These are phyloP conservation scores for Sanghuangporus baumii DNA, from an alignment of 1,284 basidiomycete genomes.

Conservation along the genomic window DNA sequence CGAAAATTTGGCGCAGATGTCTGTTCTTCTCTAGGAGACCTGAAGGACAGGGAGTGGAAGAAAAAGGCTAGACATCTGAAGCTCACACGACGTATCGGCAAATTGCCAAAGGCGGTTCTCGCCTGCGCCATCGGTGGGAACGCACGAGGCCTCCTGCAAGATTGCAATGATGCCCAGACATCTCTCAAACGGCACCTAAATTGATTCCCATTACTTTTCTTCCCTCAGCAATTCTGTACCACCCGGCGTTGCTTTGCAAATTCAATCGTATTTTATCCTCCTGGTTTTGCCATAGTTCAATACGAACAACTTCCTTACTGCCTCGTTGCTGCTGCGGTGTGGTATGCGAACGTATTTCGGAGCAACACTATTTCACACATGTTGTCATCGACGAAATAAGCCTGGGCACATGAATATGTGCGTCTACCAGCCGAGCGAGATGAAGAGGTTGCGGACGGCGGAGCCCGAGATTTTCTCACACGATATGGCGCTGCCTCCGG, in stretches of 20 bases:
- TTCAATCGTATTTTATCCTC: background rate
- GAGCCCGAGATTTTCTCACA: background rate
- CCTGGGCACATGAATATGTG: background rate
- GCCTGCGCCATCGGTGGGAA: conserved; percentile 2
- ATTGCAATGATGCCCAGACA: background rate
- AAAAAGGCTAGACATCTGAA: background rate
- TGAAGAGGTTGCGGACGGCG: background rate
- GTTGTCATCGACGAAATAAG: background rate
- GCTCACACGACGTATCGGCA: conserved; percentile 9
- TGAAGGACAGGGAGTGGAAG: background rate
- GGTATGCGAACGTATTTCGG: background rate
- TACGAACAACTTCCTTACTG: background rate
- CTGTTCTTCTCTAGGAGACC: background rate
- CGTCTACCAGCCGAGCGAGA: background rate
- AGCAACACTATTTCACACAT: background rate
- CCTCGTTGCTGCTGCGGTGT: background rate
- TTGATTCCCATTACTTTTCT: background rate
- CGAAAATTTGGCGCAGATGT: background rate
- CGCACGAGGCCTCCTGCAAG: background rate
- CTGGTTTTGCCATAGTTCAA: background rate
- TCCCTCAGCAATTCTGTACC: background rate
- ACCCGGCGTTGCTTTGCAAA: background rate
- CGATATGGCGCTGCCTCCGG: background rate
- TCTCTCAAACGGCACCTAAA: background rate
- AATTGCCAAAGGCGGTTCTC: background rate